Evolutionary conservation across 176 grass and related monocot genomes (phyloP).

Genomic region (Avena sativa): DNA sequence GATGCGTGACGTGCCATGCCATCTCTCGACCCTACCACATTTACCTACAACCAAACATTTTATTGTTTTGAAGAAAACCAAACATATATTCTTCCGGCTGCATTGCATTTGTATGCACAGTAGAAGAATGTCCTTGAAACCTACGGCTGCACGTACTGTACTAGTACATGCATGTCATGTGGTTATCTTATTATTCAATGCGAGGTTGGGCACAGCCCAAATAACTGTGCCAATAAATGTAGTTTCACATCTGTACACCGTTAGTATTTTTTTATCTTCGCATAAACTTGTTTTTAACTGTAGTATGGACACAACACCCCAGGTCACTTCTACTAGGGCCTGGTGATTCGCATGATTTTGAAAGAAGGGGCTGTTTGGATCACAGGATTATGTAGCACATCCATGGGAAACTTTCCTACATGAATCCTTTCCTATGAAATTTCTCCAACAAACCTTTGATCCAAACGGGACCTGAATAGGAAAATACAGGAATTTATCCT

Average conservation of each 20-base stretch:
- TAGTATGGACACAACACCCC: not conserved
- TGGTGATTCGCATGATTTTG: too few species aligned
- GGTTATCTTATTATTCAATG: constrained; percentile 25
- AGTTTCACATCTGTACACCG: too few species aligned
- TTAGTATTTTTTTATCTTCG: not conserved
- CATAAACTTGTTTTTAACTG: not conserved
- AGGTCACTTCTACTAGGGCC: too few species aligned
- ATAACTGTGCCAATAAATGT: not conserved
- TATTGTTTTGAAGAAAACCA: not conserved
- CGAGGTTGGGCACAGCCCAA: not conserved
- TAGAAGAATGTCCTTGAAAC: not conserved
- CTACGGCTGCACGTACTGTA: not conserved
- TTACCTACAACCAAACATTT: not conserved
- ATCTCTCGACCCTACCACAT: not conserved
- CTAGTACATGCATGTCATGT: not conserved
- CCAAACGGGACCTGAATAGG: too few species aligned
- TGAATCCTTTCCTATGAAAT: too few species aligned
- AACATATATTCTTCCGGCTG: not conserved
- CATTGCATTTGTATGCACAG: not conserved
- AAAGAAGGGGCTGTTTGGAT: too few species aligned
- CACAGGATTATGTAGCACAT: too few species aligned
- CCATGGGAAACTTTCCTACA: too few species aligned
- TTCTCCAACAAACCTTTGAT: too few species aligned
- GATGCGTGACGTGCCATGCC: constrained; percentile 9
- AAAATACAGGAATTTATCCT: too few species aligned